Percentiles rank a stretch among this genome's conserved stretches.
phyloP scores from a whole-genome alignment of 2,329 filamentous ascomycete genomes.

The Davidsoniella australis region DNA sequence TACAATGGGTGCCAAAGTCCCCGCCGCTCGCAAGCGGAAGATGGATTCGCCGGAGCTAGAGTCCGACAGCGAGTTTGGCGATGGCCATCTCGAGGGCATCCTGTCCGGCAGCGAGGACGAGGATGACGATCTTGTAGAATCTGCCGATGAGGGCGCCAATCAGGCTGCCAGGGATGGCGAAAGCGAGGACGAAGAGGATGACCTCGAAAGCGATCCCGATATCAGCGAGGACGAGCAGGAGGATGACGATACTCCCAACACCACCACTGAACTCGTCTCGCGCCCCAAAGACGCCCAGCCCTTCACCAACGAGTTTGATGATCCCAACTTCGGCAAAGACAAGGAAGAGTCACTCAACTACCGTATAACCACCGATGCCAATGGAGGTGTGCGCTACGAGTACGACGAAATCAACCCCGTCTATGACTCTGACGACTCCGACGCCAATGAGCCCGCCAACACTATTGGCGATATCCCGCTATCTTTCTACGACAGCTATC shows the following conservation, averaged over 20 bases:
- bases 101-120: slow-evolving; percentile 41
- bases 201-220: slow-evolving; percentile 26
- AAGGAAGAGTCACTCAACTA: slow-evolving; percentile 24
- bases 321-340: slow-evolving; percentile 14
- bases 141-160: slow-evolving; percentile 22
- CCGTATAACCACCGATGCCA: slow-evolving; percentile 57
- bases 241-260: slow-evolving; percentile 24
- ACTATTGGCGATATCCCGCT: slow-evolving; percentile 92
- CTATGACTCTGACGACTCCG: slow-evolving; percentile 91
- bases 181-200: slow-evolving; percentile 24
- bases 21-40: slow-evolving; percentile 44
- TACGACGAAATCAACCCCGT: slow-evolving; percentile 88
- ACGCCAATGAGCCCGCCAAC: slow-evolving; percentile 62
- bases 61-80: slow-evolving; percentile 44
- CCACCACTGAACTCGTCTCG: slow-evolving; percentile 18
- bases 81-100: slow-evolving; percentile 37
- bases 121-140: slow-evolving; percentile 31
- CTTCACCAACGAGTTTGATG: slow-evolving; percentile 19
- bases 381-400: slow-evolving; percentile 77
- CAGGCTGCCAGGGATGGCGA: slow-evolving; percentile 8
- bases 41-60: slow-evolving; percentile 37
- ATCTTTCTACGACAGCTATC: slow-evolving; percentile 92
- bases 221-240: slow-evolving; percentile 20
- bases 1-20: slow-evolving; percentile 4
- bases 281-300: slow-evolving; percentile 18